Evolutionary conservation across 192 early-diverging fungal species (phyloP).

Genomic region (Diversispora eburnea): DNA sequence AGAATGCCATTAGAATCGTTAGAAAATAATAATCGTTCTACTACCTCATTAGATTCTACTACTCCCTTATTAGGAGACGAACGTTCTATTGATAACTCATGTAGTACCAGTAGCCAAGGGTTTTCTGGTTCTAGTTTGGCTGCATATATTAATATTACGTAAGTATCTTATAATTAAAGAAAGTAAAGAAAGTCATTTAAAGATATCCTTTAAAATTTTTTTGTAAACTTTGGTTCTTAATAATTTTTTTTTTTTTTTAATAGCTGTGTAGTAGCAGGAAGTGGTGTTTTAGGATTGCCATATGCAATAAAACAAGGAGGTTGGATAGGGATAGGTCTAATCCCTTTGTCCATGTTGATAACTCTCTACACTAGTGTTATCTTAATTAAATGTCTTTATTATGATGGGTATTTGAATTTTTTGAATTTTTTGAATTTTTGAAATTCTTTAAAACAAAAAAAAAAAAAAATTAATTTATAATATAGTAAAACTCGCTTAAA

Average conservation of each 20-base stretch:
- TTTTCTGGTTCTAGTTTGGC: neutral
- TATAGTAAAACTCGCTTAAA: constrained; percentile 48
- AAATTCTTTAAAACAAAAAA: neutral
- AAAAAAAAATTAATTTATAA: neutral
- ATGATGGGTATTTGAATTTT: constrained; percentile 38
- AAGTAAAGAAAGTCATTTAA: neutral
- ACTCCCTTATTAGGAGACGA: neutral
- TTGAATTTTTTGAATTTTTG: neutral
- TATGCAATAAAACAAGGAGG: constrained; percentile 73
- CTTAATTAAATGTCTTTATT: constrained; percentile 71
- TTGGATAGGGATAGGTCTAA: constrained; percentile 70
- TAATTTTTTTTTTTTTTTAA: neutral
- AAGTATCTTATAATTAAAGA: neutral
- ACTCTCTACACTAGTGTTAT: constrained; percentile 69
- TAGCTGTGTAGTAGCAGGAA: constrained; percentile 48
- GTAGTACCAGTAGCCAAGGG: neutral
- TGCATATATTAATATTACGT: neutral
- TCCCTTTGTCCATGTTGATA: constrained; percentile 66
- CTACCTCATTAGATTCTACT: too few relatives aligned
- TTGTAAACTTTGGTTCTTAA: neutral
- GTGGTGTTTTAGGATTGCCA: constrained; percentile 79
- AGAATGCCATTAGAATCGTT: too few relatives aligned
- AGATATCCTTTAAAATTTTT: neutral
- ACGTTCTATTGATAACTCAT: neutral
- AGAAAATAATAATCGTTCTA: too few relatives aligned